Evolutionary conservation across 2,329 filamentous ascomycete genomes (phyloP).

Genomic region (Penicillium sclerotiorum): DNA sequence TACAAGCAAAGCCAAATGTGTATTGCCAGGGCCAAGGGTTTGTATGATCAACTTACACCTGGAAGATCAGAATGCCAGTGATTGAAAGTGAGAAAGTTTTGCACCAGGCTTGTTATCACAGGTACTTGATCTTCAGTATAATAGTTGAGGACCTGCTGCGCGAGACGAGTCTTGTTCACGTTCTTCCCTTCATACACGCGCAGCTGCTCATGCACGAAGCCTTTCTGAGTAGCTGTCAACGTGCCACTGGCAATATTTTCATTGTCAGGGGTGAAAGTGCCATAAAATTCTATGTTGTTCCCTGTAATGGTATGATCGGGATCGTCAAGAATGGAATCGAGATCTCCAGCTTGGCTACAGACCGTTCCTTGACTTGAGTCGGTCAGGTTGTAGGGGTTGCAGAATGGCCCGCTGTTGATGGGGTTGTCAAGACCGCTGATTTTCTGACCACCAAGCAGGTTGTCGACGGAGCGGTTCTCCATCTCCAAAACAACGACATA

Average conservation of each 20-base stretch:
- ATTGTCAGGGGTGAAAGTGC: slow-evolving; percentile 42
- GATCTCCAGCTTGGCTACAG: slow-evolving; percentile 42
- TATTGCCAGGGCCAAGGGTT: neutral
- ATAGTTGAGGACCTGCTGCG: slow-evolving; percentile 48
- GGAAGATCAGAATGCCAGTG: slow-evolving; percentile 49
- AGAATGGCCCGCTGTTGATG: slow-evolving; percentile 46
- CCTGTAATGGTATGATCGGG: slow-evolving; percentile 47
- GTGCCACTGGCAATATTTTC: slow-evolving; percentile 36
- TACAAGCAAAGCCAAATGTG: too few species aligned
- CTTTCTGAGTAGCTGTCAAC: slow-evolving; percentile 34
- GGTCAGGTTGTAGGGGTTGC: slow-evolving; percentile 45
- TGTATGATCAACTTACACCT: slow-evolving; percentile 37
- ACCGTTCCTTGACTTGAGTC: slow-evolving; percentile 29
- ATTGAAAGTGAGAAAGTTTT: slow-evolving; percentile 50
- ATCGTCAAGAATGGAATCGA: slow-evolving; percentile 46
- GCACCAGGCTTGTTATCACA: slow-evolving; percentile 42
- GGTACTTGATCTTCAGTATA: slow-evolving; percentile 49
- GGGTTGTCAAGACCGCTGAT: slow-evolving; percentile 45
- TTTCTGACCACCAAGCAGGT: slow-evolving; percentile 47
- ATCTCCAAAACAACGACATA: slow-evolving; percentile 42
- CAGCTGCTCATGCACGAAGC: slow-evolving; percentile 49
- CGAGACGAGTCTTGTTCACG: slow-evolving; percentile 32
- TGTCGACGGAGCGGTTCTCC: slow-evolving; percentile 52
- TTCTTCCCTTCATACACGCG: slow-evolving; percentile 34
- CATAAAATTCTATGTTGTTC: slow-evolving; percentile 39